A percentile compares a stretch with the other conserved stretches of the same genome.
These are phyloP conservation scores for Aspergillus sp. DNA, from an alignment of 2,329 filamentous ascomycete genomes.

Conservation along the genomic window DNA sequence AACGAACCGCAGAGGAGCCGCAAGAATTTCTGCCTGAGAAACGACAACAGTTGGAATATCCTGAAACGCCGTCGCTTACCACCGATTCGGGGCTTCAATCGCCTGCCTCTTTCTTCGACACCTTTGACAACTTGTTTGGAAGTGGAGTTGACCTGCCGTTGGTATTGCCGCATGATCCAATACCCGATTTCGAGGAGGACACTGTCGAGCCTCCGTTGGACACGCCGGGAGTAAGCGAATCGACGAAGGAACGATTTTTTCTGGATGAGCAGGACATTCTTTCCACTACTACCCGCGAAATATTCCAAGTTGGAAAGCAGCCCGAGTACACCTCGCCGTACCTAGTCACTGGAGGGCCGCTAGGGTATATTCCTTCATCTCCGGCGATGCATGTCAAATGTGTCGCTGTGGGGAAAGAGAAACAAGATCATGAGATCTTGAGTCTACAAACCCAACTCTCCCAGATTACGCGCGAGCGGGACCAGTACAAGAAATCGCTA, in stretches of 20 bases:
- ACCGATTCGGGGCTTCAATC: slow-evolving; percentile 11
- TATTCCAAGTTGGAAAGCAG: slow-evolving; percentile 19
- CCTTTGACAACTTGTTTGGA: slow-evolving; percentile 22
- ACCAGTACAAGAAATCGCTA: slow-evolving; percentile 28
- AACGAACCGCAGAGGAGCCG: slow-evolving; percentile 23
- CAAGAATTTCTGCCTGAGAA: slow-evolving; percentile 21
- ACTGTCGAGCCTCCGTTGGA: background rate
- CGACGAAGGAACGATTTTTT: slow-evolving; percentile 24
- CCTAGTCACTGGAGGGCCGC: slow-evolving; percentile 22
- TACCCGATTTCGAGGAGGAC: slow-evolving; percentile 1
- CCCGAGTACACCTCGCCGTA: slow-evolving; percentile 34
- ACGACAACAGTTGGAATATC: slow-evolving; percentile 15
- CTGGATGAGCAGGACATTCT: slow-evolving; percentile 23
- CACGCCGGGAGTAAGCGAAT: slow-evolving; percentile 16
- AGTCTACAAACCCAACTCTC: slow-evolving; percentile 24
- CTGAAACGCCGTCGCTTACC: slow-evolving; percentile 21
- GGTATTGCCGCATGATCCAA: background rate
- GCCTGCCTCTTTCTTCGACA: slow-evolving; percentile 21
- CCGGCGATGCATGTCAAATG: slow-evolving; percentile 29
- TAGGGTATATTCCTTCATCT: slow-evolving; percentile 33
- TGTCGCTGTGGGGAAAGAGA: slow-evolving; percentile 25
- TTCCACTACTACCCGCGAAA: slow-evolving; percentile 23
- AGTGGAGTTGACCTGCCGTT: slow-evolving; percentile 14
- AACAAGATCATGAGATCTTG: slow-evolving; percentile 22
- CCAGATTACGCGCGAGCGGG: slow-evolving; percentile 28